Base-by-base conservation (phyloP, 1,284 basidiomycete species). In the Fomitopsis schrenkii region DNA sequence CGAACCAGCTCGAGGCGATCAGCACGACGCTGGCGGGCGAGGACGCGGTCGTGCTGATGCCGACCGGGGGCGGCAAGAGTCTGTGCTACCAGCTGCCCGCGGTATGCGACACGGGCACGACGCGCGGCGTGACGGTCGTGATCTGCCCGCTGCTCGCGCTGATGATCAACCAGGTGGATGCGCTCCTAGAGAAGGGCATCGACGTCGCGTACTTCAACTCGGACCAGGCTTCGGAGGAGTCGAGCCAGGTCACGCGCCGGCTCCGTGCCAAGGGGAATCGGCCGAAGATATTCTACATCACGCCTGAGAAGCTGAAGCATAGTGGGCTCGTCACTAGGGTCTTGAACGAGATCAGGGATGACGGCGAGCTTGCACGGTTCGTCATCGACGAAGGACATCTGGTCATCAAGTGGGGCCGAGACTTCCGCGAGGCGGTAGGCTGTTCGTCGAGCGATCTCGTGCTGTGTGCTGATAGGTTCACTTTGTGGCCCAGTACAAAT, bases 321-420 rank as follows among this genome's bases (percentile, higher is more conserved):
- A 92, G 85, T 56, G 75, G 76, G 0, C 70, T 72, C n/a, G 83
- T 93, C 62, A 81, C 79, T 66, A 74, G 72, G 8, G 82, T 90
- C 22, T 74, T 98, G 22, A 67, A 74, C 15, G 74, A 77, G 38
- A 78, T 98, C 3, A 80, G 93, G 67, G 67, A 75, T 1, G 72
- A 77, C 14, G 77, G 81, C 3, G 76, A 83, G 61, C 74, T 99
- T 35, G 95, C 94, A 5, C 83, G 97, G 30, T 97, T 99, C 71
- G 95, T 98, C 0, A 84, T 98, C 59, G 97, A 99, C 71, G 97
- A 99, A 71, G 97, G 95, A 1, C 97, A 99, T 72, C 95, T 95
- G 72, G 93, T 98, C 59, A 85, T 82, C 3, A 85, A 87, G 17
- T 95, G 91, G 93, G 93, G 94, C 5, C 85, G 92, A 68, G 88